These are phyloP conservation scores for Mercurialis annua DNA, from an alignment of 345 rosid species.

Conservation along the genomic window DNA sequence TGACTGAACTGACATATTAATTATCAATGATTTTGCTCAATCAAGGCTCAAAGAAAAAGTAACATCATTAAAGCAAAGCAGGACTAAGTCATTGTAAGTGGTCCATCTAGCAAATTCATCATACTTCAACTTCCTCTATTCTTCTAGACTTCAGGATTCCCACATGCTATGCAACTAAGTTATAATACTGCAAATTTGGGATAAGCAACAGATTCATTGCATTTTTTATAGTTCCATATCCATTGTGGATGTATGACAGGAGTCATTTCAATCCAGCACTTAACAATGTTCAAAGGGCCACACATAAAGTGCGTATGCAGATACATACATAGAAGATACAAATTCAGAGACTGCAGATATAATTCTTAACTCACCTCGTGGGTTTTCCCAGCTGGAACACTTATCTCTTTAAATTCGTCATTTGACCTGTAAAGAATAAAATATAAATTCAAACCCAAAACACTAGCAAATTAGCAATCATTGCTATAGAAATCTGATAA, in stretches of 20 bases:
- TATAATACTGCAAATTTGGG: neutral
- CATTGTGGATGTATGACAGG: neutral
- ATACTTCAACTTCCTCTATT: neutral
- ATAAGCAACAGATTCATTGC: neutral
- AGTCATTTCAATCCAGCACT: neutral
- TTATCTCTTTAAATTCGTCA: constrained; percentile 87
- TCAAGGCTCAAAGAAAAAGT: neutral
- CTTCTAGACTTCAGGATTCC: neutral
- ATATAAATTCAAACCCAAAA: constrained; percentile 18
- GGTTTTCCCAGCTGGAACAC: constrained; percentile 68
- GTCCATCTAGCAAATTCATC: neutral
- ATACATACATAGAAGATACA: neutral
- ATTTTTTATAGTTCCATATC: too few relatives aligned
- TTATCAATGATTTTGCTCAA: neutral
- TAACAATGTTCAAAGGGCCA: neutral
- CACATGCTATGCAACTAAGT: neutral
- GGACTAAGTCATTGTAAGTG: neutral
- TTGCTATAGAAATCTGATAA: constrained; percentile 21
- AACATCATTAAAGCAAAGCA: neutral
- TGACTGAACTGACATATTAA: neutral
- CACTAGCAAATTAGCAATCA: constrained; percentile 6
- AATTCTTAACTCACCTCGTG: constrained; percentile 56
- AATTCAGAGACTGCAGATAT: constrained; percentile 1
- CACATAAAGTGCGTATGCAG: neutral
- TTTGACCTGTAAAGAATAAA: constrained; percentile 47